A percentile compares a stretch with the other conserved stretches of the same genome.
phyloP scores from a whole-genome alignment of 2,329 filamentous ascomycete genomes.

The Diaporthe sp. region DNA sequence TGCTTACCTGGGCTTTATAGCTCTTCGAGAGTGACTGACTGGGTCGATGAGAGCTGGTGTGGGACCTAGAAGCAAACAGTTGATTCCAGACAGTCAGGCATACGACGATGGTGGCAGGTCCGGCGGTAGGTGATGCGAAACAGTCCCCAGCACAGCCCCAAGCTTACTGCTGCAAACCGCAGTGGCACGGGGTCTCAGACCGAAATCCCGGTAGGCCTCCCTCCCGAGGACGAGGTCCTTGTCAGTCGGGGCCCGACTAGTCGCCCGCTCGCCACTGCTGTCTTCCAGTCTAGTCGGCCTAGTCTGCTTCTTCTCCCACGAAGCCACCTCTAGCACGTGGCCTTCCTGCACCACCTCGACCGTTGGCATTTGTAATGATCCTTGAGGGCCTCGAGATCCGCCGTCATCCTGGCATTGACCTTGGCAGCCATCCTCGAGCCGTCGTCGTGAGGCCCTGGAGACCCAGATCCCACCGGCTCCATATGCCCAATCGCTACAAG shows the following conservation, averaged over 20 bases:
- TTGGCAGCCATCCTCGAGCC: neutral
- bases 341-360: neutral
- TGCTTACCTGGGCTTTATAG: slow-evolving; percentile 19
- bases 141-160: slow-evolving; percentile 25
- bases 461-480: neutral
- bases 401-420: neutral
- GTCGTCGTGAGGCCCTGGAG: neutral
- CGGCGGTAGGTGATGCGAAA: slow-evolving; percentile 26
- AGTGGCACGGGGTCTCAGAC: slow-evolving; percentile 24
- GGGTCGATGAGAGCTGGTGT: slow-evolving; percentile 1
- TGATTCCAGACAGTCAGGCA: neutral
- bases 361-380: slow-evolving; percentile 9
- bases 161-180: slow-evolving; percentile 24
- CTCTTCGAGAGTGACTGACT: neutral
- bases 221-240: slow-evolving; percentile 19
- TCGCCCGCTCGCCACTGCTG: slow-evolving; percentile 2
- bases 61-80: slow-evolving; percentile 15
- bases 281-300: neutral
- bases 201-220: slow-evolving; percentile 30
- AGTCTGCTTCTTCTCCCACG: neutral
- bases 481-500: neutral
- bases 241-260: slow-evolving; percentile 18
- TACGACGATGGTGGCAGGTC: slow-evolving; percentile 29
- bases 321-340: slow-evolving; percentile 19
- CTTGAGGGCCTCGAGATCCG: neutral